These are phyloP conservation scores for Parasarocladium wereldwijsianum DNA, from an alignment of 2,329 filamentous ascomycete genomes.

Conservation along the genomic window DNA sequence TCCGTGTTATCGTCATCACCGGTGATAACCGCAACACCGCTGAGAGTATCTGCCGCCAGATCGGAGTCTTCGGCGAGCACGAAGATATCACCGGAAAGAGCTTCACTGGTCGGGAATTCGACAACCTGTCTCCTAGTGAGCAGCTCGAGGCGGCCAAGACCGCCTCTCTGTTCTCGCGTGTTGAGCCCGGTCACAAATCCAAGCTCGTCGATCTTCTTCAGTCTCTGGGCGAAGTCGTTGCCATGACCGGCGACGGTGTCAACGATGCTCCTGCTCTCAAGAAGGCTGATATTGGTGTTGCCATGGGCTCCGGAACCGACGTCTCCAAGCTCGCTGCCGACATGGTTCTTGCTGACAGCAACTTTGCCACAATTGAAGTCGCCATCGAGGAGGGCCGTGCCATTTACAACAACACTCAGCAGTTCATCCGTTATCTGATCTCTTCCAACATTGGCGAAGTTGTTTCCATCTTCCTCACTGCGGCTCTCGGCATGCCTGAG, in stretches of 20 bases:
- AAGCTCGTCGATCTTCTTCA: conserved; percentile 94
- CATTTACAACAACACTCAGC: conserved; percentile 99
- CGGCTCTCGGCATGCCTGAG: conserved; percentile 92
- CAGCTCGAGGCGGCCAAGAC: conserved; percentile 72
- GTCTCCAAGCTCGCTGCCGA: conserved; percentile 93
- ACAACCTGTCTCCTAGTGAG: conserved; percentile 62
- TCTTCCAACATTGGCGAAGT: conserved; percentile 99
- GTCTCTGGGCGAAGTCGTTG: conserved; percentile 82
- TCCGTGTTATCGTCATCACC: conserved; percentile 94
- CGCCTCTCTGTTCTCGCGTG: conserved; percentile 88
- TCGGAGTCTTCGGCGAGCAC: conserved; percentile 72
- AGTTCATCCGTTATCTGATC: conserved; percentile 98
- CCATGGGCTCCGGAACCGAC: conserved; percentile 96
- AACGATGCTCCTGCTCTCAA: conserved; percentile 96
- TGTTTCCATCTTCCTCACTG: conserved; percentile 96
- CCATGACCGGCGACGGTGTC: conserved; percentile 98
- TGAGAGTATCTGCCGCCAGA: conserved; percentile 93
- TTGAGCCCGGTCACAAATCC: conserved; percentile 94
- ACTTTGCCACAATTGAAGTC: conserved; percentile 94
- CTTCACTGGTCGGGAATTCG: conserved; percentile 90
- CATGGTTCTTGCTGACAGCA: conserved; percentile 97
- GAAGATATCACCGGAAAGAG: conserved; percentile 86
- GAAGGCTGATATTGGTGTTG: conserved; percentile 97
- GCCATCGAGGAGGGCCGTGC: conserved; percentile 94
- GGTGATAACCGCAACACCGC: conserved; percentile 97